These are phyloP conservation scores for Hypomyces perniciosus DNA, from an alignment of 2,329 filamentous ascomycete genomes.

Conservation along the genomic window DNA sequence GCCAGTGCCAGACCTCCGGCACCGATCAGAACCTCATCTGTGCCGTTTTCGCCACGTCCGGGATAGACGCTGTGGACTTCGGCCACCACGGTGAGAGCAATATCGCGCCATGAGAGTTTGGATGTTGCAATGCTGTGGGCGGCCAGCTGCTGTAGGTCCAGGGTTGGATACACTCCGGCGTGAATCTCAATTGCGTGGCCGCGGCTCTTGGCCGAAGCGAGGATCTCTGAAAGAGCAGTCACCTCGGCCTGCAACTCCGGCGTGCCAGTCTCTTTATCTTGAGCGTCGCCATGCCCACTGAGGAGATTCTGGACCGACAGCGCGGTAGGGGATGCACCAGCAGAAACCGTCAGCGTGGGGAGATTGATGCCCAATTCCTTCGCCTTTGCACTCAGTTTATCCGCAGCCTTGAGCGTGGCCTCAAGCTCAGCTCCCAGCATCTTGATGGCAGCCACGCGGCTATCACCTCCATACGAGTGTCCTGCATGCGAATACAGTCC, in stretches of 20 bases:
- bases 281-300: constrained; percentile 4
- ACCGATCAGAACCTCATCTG: constrained; percentile 60
- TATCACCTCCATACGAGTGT: constrained; percentile 55
- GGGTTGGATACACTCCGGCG: constrained; percentile 67
- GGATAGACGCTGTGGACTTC: constrained; percentile 67
- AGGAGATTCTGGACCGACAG: constrained; percentile 23
- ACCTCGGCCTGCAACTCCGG: constrained; percentile 18
- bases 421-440: constrained; percentile 27
- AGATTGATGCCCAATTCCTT: constrained; percentile 14
- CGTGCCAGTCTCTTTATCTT: constrained; percentile 6
- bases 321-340: constrained; percentile 72
- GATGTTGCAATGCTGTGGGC: constrained; percentile 51
- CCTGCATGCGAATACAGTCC: constrained; percentile 72
- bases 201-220: constrained; percentile 25
- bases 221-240: constrained; percentile 15
- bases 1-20: constrained; percentile 66
- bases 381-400: constrained; percentile 16
- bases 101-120: constrained; percentile 44
- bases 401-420: constrained; percentile 22
- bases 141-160: constrained; percentile 75
- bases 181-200: constrained; percentile 59
- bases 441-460: constrained; percentile 24
- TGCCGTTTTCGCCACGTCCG: constrained; percentile 41
- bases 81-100: constrained; percentile 63
- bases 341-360: constrained; percentile 44